Conservation (phyloP, 2,329 filamentous ascomycete genomes). For the Madurella mycetomatis region DNA sequence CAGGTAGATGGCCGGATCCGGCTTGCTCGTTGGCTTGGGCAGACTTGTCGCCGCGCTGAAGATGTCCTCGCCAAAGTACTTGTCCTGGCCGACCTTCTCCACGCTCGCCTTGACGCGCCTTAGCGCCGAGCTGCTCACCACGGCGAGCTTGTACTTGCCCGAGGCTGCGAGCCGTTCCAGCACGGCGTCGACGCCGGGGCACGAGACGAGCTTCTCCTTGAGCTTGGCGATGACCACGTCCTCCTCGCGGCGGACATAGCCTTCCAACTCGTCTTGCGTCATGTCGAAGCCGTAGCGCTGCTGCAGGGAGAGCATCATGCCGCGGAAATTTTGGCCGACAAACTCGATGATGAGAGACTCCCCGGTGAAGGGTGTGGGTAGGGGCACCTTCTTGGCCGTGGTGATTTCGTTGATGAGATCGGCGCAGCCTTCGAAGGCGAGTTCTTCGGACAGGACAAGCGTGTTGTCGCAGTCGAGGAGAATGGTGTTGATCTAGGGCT, state of each 20-base stretch:
- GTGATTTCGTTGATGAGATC: constrained; percentile 85
- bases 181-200: constrained; percentile 62
- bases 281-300: constrained; percentile 71
- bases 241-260: constrained; percentile 72
- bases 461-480: constrained; percentile 86
- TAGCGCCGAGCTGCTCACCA: constrained; percentile 77
- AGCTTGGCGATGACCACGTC: constrained; percentile 81
- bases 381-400: constrained; percentile 55
- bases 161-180: constrained; percentile 59
- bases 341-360: constrained; percentile 77
- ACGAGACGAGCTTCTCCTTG: constrained; percentile 61
- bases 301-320: constrained; percentile 77
- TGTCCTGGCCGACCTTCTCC: constrained; percentile 71
- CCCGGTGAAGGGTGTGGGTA: constrained; percentile 66
- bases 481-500: constrained; percentile 60
- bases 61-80: constrained; percentile 73
- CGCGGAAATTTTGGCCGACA: constrained; percentile 90
- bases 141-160: constrained; percentile 67
- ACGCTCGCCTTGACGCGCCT: constrained; percentile 73
- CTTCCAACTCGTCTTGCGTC: constrained; percentile 61
- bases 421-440: constrained; percentile 88
- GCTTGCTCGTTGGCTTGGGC: constrained; percentile 78
- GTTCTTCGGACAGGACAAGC: constrained; percentile 83
- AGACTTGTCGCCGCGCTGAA: constrained; percentile 81
- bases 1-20: constrained; percentile 83